Evolutionary conservation across 495 filamentous ascomycete species (phyloP), one percentile per base, ranked within the genome.

Genomic region (Penicillium pancosmium): DNA sequence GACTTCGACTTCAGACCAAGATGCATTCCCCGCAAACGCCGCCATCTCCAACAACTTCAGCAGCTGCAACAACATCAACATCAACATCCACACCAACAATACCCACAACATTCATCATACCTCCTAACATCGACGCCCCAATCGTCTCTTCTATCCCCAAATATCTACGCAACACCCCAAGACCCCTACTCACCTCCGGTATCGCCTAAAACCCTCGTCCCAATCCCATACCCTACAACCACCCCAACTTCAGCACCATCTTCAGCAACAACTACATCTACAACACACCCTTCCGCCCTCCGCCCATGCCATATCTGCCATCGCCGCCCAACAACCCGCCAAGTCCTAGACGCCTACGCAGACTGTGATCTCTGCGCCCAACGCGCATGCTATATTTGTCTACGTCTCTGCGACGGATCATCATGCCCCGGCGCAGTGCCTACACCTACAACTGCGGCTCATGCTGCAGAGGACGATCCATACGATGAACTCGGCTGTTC

Each of bases 271-370:
- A 57, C 27, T 7, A 31, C 25, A 27, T 27, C 27, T 7, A 31
- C 27, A 8, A 31, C 27, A 31, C 27, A 31, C 6, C 27, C 67
- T 7, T 66, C 70, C 0, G 68, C 66, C 19, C 70, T 82, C 2
- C 71, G 72, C 27, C 77, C 79, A 2, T 84, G 81, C 36, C 78
- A 84, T 62, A 76, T 84, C 52, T 84, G 81, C 52, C 71, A 79
- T 52, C 69, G 78, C 19, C 74, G 72, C 51, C 81, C 81, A 2
- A 80, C 76, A 6, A 77, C 74, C 4, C 73, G 71, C 23, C 66
- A 74, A 47, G 70, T 81, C 27, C 69, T 84, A 2, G 78, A 83
- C 53, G 73, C 78, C 1, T 83, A 78, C 62, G 73, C 80, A 21
- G 73, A 83, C 52, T 84, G 80, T 60, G 75, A 79, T 56, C 56